Base-by-base conservation (phyloP, 2,329 filamentous ascomycete species). In the Penicillium thymicola region DNA sequence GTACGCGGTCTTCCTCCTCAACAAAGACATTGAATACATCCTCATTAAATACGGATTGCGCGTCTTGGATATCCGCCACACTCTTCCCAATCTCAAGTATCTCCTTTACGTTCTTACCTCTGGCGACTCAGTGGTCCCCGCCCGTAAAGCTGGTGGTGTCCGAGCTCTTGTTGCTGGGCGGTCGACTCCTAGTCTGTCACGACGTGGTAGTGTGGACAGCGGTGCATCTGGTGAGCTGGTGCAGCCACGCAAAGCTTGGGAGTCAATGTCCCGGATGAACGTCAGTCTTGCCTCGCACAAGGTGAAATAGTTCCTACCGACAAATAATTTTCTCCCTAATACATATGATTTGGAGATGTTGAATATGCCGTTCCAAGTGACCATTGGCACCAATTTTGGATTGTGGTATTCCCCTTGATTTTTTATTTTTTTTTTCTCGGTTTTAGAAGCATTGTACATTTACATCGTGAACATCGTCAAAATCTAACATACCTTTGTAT, bases 1-100 rank as follows among this genome's bases (percentile, higher is more conserved):
- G 67, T 99, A 97, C 72, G 94, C 82, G 11, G 94, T 96, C 70
- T 99, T 97, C 67, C 78, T 97, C n/a, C 82, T 99, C 14, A 97
- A 97, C 77, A 97, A 97, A 75, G 81, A 97, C 69, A 92, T 99
- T 54, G 92, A 97, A 65, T 79, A 86, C 46, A 70, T 89, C 11
- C 78, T 85, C 65, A 82, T 80, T 58, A 76, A 78, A 1, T 86
- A 92, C 62, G 88, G 88, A 0, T 78, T 97, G 13, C 86, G 88
- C 45, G 87, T 96, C 1, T 82, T 97, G 60, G 94, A 99, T 68
- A 91, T 97, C 18, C 84, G 94, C 5, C 91, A 97, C 65, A 96
- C 93, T 0, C 77, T 97, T 7, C 92, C 93, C 2, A 99, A 99
- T 69, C 79, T 99, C 10, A 96, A 96, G 72, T 97, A 96, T 66